These are phyloP conservation scores for Nemania bipapillata DNA, from an alignment of 2,329 filamentous ascomycete species.

Conservation along the genomic window DNA sequence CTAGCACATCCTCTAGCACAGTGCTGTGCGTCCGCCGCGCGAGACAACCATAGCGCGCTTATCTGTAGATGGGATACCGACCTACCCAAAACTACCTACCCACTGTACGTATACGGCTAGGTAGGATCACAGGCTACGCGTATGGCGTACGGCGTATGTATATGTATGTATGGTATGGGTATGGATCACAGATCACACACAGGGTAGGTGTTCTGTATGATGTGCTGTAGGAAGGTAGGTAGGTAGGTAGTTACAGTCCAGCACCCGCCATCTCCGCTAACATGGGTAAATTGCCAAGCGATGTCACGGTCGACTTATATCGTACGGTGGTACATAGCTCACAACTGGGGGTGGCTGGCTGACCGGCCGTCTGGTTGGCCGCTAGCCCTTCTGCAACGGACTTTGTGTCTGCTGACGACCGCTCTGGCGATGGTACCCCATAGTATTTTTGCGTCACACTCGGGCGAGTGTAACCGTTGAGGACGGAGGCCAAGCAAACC, in stretches of 20 bases:
- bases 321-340: neutral
- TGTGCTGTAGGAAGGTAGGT: too few species aligned
- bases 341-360: neutral
- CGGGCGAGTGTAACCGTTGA: conserved; percentile 38
- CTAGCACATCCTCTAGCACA: too few species aligned
- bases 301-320: neutral
- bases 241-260: neutral
- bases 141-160: neutral
- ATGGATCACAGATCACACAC: neutral
- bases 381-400: conserved; percentile 16
- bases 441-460: conserved; percentile 42
- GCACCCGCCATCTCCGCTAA: neutral
- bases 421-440: conserved; percentile 7
- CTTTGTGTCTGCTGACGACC: conserved; percentile 26
- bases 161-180: neutral
- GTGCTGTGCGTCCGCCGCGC: too few species aligned
- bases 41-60: too few species aligned
- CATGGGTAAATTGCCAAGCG: neutral
- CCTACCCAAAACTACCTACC: neutral
- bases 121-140: too few species aligned
- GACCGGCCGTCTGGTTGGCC: neutral
- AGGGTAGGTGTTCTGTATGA: neutral
- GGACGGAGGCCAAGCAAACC: conserved; percentile 40
- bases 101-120: neutral
- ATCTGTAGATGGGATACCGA: too few species aligned